Evolutionary conservation across 306 rosid species (phyloP), one percentile per base, ranked within the genome.

Genomic region (Acacia acuminata): DNA sequence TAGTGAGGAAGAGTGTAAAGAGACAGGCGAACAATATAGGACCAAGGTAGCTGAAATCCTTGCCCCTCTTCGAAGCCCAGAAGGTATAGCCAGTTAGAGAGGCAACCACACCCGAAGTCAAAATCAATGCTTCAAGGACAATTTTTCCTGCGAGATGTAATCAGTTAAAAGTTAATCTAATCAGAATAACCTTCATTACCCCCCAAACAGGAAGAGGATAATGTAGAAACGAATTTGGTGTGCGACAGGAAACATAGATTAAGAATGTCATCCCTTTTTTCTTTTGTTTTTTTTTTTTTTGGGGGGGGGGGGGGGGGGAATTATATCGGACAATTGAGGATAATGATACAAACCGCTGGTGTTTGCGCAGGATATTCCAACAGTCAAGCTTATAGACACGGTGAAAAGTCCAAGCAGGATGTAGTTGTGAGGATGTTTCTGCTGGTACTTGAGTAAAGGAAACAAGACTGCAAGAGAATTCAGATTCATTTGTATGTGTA

Each of bases 11-110:
- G 72, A 96, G 91, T 74, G 90, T 77, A 60, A 89, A 78, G 81
- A 96, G 97, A 65, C 91, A 83, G 24, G 99, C 88, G 81, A 93
- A 96, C 86, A 96, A 85, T n/a, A 96, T 78, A 38, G 99, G 98
- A 78, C 96, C 98, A 38, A 96, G 97, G 88, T 84, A 96, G 90
- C 97, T 96, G 86, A 96, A 96, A 83, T 96, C 99, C 88, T 96
- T 96, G 88, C 99, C 99, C 93, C 90, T 93, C 96, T 90, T 96
- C 10, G 99, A 87, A 58, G 99, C 99, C 97, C 97, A 96, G 87
- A 96, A 96, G 66, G 99, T 88, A 83, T 96, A 96, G 2, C 82
- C 98, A 9, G 99, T 96, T 64, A 96, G 88, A 77, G 97, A 90
- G 34, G 88, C 76, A 81, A 96, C 98, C 73, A 93, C 98, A 1